These are phyloP conservation scores for Phytophthora palmivora DNA, from an alignment of 352 stramenopile species.

Conservation along the genomic window DNA sequence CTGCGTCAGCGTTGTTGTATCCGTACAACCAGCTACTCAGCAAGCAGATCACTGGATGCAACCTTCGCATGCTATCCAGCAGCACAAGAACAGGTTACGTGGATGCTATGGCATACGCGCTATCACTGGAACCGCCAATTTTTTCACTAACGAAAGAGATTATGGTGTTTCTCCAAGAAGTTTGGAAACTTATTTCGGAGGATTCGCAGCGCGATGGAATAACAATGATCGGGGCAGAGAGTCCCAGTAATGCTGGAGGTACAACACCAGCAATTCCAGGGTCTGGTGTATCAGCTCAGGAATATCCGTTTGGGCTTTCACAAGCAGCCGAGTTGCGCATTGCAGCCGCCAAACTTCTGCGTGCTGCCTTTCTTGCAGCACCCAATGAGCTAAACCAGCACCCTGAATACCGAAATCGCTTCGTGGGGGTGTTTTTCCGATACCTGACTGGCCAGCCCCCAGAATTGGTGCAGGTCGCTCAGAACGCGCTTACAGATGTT, in stretches of 20 bases:
- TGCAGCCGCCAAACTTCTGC: constrained; percentile 87
- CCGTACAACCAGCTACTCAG: constrained; percentile 87
- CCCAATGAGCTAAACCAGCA: constrained; percentile 87
- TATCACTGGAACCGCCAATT: constrained; percentile 80
- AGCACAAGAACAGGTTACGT: constrained; percentile 83
- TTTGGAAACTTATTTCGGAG: constrained; percentile 87
- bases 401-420: constrained; percentile 86
- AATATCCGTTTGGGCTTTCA: constrained; percentile 89
- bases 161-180: constrained; percentile 85
- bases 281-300: constrained; percentile 68
- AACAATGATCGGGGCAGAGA: constrained; percentile 36
- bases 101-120: constrained; percentile 84
- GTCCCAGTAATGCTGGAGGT: constrained; percentile 29
- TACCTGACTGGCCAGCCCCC: constrained; percentile 89
- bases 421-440: constrained; percentile 91
- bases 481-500: constrained; percentile 82
- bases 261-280: constrained; percentile 36
- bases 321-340: constrained; percentile 86
- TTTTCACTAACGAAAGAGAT: constrained; percentile 88
- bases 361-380: constrained; percentile 84
- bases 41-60: constrained; percentile 87
- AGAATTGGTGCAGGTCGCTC: constrained; percentile 81
- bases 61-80: constrained; percentile 72
- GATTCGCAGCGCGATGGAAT: constrained; percentile 47
- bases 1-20: constrained; percentile 72